phyloP scores from a whole-genome alignment of 1,284 basidiomycete species.

The Austroboletus sp. region DNA sequence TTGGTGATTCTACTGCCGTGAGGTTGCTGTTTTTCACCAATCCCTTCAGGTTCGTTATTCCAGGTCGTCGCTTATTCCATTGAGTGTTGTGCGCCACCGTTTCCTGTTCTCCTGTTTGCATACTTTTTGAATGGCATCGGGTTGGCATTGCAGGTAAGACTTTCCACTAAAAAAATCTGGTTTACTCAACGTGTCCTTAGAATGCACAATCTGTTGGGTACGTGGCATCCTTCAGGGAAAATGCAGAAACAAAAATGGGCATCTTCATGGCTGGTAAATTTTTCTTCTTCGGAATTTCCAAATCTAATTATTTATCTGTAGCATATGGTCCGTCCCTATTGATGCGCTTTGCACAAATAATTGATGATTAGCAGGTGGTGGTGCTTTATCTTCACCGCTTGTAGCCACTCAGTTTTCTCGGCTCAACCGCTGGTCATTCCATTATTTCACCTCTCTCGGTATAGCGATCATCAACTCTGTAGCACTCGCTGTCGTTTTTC shows the following conservation, averaged over 20 bases:
- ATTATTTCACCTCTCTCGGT: conserved; percentile 56
- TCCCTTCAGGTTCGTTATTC: conserved; percentile 26
- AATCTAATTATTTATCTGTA: conserved; percentile 18
- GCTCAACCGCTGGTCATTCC: conserved; percentile 49
- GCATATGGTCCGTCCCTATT: conserved; percentile 5
- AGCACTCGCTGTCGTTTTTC: conserved; percentile 44
- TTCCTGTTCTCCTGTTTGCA: conserved; percentile 52
- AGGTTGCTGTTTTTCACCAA: neutral
- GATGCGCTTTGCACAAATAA: neutral
- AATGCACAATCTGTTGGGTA: conserved; percentile 27
- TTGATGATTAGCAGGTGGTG: conserved; percentile 24
- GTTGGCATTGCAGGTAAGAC: conserved; percentile 34
- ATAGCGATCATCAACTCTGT: conserved; percentile 45
- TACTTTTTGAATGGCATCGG: conserved; percentile 59
- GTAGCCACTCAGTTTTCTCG: conserved; percentile 56
- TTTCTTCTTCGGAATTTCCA: neutral
- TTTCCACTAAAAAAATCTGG: neutral
- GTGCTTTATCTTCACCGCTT: conserved; percentile 54
- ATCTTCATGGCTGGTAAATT: conserved; percentile 20
- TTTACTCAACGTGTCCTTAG: conserved; percentile 6
- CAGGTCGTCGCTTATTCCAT: conserved; percentile 45
- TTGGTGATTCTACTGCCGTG: conserved; percentile 4
- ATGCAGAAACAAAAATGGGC: conserved; percentile 26
- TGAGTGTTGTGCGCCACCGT: conserved; percentile 52
- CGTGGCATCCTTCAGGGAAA: conserved; percentile 21